These are phyloP conservation scores for Talinum fruticosum DNA, from an alignment of 148 eudicot species.

Conservation along the genomic window DNA sequence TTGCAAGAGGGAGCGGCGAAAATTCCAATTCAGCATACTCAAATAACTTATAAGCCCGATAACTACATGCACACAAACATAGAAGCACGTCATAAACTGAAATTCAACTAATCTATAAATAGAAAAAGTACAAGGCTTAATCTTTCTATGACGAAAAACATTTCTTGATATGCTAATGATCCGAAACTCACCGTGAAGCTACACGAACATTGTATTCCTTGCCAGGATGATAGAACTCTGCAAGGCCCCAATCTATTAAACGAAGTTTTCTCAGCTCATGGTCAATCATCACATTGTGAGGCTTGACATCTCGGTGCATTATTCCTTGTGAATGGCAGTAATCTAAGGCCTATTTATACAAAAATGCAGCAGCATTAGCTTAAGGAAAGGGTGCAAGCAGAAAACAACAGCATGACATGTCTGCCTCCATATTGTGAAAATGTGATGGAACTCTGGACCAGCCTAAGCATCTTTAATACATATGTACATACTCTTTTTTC, in stretches of 20 bases:
- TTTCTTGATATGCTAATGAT: neutral
- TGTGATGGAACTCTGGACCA: neutral
- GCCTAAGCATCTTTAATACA: neutral
- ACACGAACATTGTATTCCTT: constrained; percentile 98
- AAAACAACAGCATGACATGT: neutral
- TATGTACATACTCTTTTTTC: neutral
- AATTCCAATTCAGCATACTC: neutral
- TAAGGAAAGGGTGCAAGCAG: neutral
- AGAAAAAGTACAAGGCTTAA: neutral
- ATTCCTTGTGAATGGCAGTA: constrained; percentile 95
- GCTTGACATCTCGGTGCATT: constrained; percentile 98
- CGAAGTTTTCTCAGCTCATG: constrained; percentile 90
- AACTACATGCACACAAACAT: neutral
- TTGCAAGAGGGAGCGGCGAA: neutral
- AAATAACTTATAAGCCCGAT: neutral
- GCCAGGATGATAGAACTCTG: constrained; percentile 95
- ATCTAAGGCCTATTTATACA: constrained; percentile 66
- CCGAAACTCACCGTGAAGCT: constrained; percentile 65
- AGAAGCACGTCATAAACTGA: neutral
- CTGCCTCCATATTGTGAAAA: neutral
- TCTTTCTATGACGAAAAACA: neutral
- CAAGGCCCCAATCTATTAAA: constrained; percentile 97
- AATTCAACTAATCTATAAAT: too few relatives aligned
- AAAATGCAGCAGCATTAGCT: constrained; percentile 6
- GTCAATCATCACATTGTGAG: constrained; percentile 97